These are phyloP conservation scores for Cystobasidium tubakii DNA, from an alignment of 768 basidiomycete species.

Conservation along the genomic window DNA sequence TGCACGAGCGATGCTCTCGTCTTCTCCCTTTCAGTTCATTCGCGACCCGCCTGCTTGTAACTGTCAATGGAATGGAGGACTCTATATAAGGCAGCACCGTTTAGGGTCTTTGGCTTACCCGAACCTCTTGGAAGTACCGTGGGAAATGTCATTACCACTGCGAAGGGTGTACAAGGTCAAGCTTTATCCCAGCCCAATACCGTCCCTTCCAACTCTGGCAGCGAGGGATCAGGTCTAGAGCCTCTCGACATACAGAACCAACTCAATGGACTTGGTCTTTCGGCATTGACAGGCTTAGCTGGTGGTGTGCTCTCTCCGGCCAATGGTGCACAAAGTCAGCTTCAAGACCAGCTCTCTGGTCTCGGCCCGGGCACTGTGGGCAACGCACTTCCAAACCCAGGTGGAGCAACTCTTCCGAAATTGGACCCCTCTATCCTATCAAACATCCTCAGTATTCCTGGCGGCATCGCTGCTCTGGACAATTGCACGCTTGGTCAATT, in stretches of 20 bases:
- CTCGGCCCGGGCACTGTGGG: background rate
- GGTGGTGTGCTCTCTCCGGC: background rate
- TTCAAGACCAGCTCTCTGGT: background rate
- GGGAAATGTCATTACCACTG: background rate
- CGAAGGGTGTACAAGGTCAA: constrained; percentile 14
- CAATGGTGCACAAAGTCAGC: background rate
- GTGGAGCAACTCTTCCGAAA: background rate
- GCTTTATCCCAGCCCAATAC: background rate
- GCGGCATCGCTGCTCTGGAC: background rate
- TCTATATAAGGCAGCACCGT: background rate
- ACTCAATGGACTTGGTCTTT: background rate
- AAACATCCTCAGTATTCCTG: background rate
- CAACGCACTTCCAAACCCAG: background rate
- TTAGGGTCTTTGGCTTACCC: background rate
- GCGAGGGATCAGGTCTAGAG: background rate
- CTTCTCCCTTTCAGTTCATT: background rate
- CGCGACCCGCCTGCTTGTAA: background rate
- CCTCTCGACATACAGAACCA: background rate
- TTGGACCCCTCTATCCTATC: background rate
- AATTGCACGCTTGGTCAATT: background rate
- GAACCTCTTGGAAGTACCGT: constrained; percentile 8
- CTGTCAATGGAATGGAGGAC: constrained; percentile 17
- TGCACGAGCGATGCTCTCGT: background rate
- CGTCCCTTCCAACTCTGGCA: background rate
- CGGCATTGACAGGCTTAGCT: background rate